These are phyloP conservation scores for Fraxinus sp. DNA, from an alignment of 305 asterid genomes.

Conservation along the genomic window DNA sequence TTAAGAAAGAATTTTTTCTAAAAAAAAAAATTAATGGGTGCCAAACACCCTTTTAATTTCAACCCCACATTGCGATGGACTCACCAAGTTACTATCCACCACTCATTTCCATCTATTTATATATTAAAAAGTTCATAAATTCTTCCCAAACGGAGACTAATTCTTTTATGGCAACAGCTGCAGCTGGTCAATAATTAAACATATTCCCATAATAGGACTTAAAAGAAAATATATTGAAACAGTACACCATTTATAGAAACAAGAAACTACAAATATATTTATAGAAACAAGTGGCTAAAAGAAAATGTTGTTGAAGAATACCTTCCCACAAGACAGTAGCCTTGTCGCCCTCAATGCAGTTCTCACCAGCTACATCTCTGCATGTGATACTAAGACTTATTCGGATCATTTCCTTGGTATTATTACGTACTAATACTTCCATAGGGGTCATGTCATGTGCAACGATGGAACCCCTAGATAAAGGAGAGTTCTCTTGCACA, in stretches of 20 bases:
- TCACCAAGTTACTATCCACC: not conserved
- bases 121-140: not conserved
- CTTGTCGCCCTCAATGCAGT: conserved; percentile 81
- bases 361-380: conserved; percentile 96
- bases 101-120: not conserved
- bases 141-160: not conserved
- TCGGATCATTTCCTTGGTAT: conserved; percentile 71
- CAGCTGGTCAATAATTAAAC: not conserved
- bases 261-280: not conserved
- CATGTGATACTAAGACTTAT: conserved; percentile 75
- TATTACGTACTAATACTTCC: conserved; percentile 94
- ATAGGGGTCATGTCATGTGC: conserved; percentile 81
- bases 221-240: not conserved
- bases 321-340: conserved; percentile 99
- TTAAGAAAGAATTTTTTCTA: too few relatives aligned
- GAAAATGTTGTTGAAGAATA: conserved; percentile 25
- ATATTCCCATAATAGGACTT: not conserved
- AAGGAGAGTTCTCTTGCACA: conserved; percentile 22
- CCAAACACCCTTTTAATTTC: not conserved
- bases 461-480: conserved; percentile 41
- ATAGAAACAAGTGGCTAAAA: conserved; percentile 3
- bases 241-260: not conserved
- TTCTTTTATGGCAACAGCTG: not conserved
- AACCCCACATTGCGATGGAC: not conserved
- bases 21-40: too few relatives aligned